A percentile compares a stretch with the other conserved stretches of the same genome.
Evolutionary conservation across 2,329 filamentous ascomycete genomes (phyloP).

Genomic region (Xenoacremonium recifei): DNA sequence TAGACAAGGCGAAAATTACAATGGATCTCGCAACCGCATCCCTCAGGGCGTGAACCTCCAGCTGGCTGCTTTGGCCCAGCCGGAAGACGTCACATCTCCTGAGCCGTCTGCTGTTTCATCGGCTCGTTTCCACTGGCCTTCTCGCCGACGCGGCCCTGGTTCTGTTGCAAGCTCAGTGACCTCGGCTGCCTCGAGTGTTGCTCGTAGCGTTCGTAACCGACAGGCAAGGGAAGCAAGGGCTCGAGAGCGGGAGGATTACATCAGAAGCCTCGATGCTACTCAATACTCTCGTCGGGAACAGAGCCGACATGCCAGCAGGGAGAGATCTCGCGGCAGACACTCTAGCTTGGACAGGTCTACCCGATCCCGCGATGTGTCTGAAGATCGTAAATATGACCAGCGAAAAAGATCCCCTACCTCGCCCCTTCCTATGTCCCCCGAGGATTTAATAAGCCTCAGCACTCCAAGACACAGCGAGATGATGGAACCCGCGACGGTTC

Average conservation of each 20-base stretch:
- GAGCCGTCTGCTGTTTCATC: slow-evolving; percentile 55
- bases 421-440: slow-evolving; percentile 90
- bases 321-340: slow-evolving; percentile 46
- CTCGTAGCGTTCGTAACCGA: slow-evolving; percentile 48
- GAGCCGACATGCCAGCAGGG: slow-evolving; percentile 54
- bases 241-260: slow-evolving; percentile 77
- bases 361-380: slow-evolving; percentile 60
- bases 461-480: slow-evolving; percentile 38
- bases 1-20: slow-evolving; percentile 57
- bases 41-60: slow-evolving; percentile 68
- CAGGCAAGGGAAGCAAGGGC: too few species aligned
- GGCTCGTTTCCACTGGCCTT: slow-evolving; percentile 54
- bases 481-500: slow-evolving; percentile 43
- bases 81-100: slow-evolving; percentile 54
- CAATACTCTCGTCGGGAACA: slow-evolving; percentile 56
- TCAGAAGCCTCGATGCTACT: slow-evolving; percentile 80
- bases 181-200: slow-evolving; percentile 51
- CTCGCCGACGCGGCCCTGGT: slow-evolving; percentile 50
- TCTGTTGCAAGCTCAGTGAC: slow-evolving; percentile 59
- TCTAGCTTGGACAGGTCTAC: slow-evolving; percentile 49
- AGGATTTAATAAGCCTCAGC: slow-evolving; percentile 69
- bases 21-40: slow-evolving; percentile 75
- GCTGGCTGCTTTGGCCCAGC: slow-evolving; percentile 56
- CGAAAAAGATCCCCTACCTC: slow-evolving; percentile 89
- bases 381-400: slow-evolving; percentile 68